phyloP scores from a whole-genome alignment of 345 rosid species.

The Moringa oleifera region DNA sequence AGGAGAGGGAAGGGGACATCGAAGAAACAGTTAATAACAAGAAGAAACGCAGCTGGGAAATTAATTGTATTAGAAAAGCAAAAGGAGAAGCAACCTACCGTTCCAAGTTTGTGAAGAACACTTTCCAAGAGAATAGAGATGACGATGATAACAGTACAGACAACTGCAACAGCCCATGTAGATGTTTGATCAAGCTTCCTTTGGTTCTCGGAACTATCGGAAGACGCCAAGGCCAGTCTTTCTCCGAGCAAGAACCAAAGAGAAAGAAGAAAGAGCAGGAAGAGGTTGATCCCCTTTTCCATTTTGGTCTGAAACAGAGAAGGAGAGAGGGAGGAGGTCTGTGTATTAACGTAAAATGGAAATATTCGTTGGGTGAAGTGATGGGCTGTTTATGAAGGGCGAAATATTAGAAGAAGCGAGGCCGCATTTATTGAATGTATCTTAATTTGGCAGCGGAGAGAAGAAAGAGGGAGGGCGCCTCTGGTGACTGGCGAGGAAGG shows the following conservation, averaged over 20 bases:
- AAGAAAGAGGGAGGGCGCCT: too few species aligned
- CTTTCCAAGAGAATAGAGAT: slow-evolving; percentile 69
- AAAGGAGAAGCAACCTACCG: slow-evolving; percentile 16
- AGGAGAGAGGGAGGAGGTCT: not conserved
- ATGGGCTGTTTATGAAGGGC: too few species aligned
- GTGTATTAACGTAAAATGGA: not conserved
- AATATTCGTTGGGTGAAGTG: not conserved
- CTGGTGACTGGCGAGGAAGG: too few species aligned
- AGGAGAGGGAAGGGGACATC: not conserved
- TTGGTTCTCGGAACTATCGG: slow-evolving; percentile 20
- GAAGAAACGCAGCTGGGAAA: not conserved
- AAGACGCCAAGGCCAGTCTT: slow-evolving; percentile 19
- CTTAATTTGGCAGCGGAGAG: too few species aligned
- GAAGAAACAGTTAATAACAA: not conserved
- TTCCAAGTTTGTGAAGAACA: slow-evolving; percentile 70
- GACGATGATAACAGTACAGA: slow-evolving; percentile 73
- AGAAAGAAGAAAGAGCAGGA: slow-evolving; percentile 13
- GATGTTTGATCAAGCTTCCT: slow-evolving; percentile 80
- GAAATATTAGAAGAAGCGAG: not conserved
- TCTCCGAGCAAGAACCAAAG: slow-evolving; percentile 20
- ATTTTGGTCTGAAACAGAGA: not conserved
- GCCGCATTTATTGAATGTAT: not conserved
- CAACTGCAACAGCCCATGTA: slow-evolving; percentile 90
- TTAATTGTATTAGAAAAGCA: too few species aligned
- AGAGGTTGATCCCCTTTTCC: slow-evolving; percentile 8